phyloP scores from a whole-genome alignment of 192 early-diverging fungal genomes.

The Kappamyces sp. region DNA sequence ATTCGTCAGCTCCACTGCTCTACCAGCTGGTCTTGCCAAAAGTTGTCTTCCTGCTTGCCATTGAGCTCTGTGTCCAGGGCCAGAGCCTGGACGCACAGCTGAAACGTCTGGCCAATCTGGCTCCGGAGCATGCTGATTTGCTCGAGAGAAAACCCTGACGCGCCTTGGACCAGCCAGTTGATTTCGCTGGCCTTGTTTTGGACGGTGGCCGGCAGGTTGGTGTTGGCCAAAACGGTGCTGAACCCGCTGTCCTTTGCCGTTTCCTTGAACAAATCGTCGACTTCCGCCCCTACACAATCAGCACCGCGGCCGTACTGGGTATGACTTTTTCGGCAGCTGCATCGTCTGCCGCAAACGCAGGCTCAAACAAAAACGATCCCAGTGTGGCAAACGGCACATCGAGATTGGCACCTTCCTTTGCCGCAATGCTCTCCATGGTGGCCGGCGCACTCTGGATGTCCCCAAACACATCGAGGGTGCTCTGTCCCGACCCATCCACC shows the following conservation, averaged over 20 bases:
- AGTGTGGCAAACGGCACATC: too few species aligned
- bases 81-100: not conserved
- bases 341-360: not conserved
- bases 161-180: not conserved
- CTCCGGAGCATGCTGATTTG: conserved; percentile 1
- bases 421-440: not conserved
- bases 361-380: too few species aligned
- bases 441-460: not conserved
- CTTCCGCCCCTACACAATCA: conserved; percentile 9
- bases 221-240: not conserved
- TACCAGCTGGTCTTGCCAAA: conserved; percentile 17
- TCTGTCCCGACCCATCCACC: too few species aligned
- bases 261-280: conserved; percentile 15
- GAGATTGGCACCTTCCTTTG: not conserved
- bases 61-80: conserved; percentile 1
- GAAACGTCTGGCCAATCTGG: conserved; percentile 2
- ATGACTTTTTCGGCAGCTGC: not conserved
- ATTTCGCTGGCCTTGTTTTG: not conserved
- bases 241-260: not conserved
- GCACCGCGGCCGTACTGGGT: not conserved
- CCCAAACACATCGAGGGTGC: too few species aligned
- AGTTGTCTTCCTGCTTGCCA: not conserved
- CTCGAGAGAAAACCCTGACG: not conserved
- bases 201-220: not conserved
- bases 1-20: not conserved